phyloP scores from a whole-genome alignment of 2,329 filamentous ascomycete species.

The Ophiocordyceps unilateralis region DNA sequence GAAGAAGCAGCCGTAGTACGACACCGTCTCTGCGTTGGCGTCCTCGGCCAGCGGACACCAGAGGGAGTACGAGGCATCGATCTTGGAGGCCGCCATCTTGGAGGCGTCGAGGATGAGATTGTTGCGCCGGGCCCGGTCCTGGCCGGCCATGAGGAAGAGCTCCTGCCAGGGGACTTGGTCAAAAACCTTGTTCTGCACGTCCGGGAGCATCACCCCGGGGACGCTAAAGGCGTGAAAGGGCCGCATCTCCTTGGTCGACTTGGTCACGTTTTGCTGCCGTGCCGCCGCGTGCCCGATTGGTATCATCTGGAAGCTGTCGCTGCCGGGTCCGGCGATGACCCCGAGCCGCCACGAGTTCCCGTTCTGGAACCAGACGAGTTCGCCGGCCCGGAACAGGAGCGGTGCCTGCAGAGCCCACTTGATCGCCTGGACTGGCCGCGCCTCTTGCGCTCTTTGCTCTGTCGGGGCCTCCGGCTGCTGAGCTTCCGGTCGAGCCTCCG shows the following conservation, averaged over 20 bases:
- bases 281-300: slow-evolving; percentile 22
- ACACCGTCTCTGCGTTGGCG: slow-evolving; percentile 13
- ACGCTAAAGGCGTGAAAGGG: slow-evolving; percentile 35
- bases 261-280: slow-evolving; percentile 19
- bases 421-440: slow-evolving; percentile 2
- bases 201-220: slow-evolving; percentile 21
- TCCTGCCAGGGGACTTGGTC: slow-evolving; percentile 25
- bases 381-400: slow-evolving; percentile 27
- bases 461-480: too few species aligned
- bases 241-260: slow-evolving; percentile 23
- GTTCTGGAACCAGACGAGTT: slow-evolving; percentile 33
- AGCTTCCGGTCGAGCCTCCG: not conserved
- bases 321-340: slow-evolving; percentile 19
- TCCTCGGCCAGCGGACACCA: slow-evolving; percentile 21
- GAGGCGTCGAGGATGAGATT: slow-evolving; percentile 29
- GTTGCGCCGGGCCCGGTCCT: slow-evolving; percentile 21
- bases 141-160: slow-evolving; percentile 14
- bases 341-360: slow-evolving; percentile 30
- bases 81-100: slow-evolving; percentile 30
- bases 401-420: slow-evolving; percentile 17
- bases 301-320: slow-evolving; percentile 18
- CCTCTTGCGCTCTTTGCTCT: not conserved
- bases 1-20: slow-evolving; percentile 31
- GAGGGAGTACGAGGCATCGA: slow-evolving; percentile 31
- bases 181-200: slow-evolving; percentile 21